phyloP scores from a whole-genome alignment of 2,329 filamentous ascomycete genomes.

The Penicillium sp. region DNA sequence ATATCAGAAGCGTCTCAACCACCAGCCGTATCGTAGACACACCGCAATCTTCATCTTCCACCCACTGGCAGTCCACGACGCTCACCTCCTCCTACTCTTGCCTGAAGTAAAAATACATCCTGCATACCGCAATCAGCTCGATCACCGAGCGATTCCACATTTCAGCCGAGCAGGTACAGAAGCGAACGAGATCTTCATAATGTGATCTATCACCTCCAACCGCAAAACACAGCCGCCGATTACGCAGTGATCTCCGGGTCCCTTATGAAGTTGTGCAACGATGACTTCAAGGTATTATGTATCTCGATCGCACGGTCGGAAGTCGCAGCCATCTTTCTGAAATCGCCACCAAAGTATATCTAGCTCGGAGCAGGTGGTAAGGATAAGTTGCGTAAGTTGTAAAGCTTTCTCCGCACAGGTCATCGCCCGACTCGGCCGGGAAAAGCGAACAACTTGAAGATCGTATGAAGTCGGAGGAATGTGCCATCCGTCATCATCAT shows the following conservation, averaged over 20 bases:
- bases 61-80: background rate
- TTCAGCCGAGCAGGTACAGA: background rate
- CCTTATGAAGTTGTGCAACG: background rate
- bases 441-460: background rate
- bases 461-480: conserved; percentile 9
- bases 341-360: background rate
- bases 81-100: background rate
- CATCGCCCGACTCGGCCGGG: conserved; percentile 10
- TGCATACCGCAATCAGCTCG: background rate
- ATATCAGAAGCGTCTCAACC: too few species aligned
- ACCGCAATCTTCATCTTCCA: background rate
- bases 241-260: background rate
- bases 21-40: too few species aligned
- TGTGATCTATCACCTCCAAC: conserved; percentile 1
- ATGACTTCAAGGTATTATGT: background rate
- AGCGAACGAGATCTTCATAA: conserved; percentile 1
- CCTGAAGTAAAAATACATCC: background rate
- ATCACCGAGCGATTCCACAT: background rate
- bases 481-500: conserved; percentile 8
- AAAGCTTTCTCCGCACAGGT: too few species aligned
- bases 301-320: background rate
- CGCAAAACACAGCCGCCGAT: background rate
- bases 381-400: too few species aligned
- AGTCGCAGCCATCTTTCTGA: background rate
- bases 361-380: too few species aligned